Evolutionary conservation across 2,329 filamentous ascomycete species (phyloP).

Genomic region (Aspergillus puulaauensis): DNA sequence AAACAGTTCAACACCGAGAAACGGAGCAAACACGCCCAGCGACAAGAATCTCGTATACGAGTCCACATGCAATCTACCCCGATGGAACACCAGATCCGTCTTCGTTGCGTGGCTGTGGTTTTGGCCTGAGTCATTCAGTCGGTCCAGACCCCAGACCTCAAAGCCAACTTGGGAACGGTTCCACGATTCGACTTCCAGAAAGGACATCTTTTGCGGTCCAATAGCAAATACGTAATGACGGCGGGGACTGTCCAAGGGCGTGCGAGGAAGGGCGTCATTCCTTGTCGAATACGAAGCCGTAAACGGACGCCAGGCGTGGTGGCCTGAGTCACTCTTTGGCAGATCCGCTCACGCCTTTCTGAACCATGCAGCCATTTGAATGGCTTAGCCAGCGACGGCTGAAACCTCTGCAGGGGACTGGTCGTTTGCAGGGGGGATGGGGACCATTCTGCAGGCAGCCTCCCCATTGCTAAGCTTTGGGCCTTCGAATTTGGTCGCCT

Average conservation of each 20-base stretch:
- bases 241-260: not conserved
- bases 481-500: not conserved
- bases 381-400: not conserved
- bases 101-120: not conserved
- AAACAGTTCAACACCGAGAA: not conserved
- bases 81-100: not conserved
- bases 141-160: not conserved
- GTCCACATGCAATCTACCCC: not conserved
- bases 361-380: not conserved
- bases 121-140: not conserved
- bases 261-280: not conserved
- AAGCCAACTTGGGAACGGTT: not conserved
- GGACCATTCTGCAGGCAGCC: not conserved
- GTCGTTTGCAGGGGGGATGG: not conserved
- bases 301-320: not conserved
- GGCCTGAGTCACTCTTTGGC: constrained; percentile 4
- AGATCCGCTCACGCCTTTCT: not conserved
- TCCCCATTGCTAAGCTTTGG: constrained; percentile 7
- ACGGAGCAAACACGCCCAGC: not conserved
- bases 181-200: not conserved
- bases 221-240: not conserved
- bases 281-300: not conserved
- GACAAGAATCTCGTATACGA: not conserved
- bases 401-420: not conserved
- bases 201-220: not conserved